Conservation (phyloP, 768 basidiomycete species). For the Collybiopsis luxurians region DNA sequence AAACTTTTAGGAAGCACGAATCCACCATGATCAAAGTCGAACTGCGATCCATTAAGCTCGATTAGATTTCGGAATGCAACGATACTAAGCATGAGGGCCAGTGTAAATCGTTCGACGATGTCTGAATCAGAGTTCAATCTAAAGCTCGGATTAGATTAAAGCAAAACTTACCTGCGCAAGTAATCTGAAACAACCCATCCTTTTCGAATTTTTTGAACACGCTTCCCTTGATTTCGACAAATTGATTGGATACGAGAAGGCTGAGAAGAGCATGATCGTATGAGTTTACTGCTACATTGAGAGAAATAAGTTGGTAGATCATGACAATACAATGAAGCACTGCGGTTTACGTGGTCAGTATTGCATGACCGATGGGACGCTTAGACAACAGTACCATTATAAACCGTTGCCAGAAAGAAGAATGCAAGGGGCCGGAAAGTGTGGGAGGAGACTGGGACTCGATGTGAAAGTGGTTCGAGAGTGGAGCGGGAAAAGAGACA, state of each 20-base stretch:
- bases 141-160: not conserved
- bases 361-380: not conserved
- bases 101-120: constrained; percentile 95
- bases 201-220: constrained; percentile 99
- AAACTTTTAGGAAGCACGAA: constrained; percentile 80
- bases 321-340: constrained; percentile 91
- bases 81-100: constrained; percentile 84
- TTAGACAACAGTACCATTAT: constrained; percentile 60
- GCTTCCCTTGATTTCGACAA: constrained; percentile 98
- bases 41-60: constrained; percentile 88
- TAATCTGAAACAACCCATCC: constrained; percentile 97
- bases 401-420: constrained; percentile 77
- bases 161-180: constrained; percentile 75
- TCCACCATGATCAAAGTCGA: constrained; percentile 66
- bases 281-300: constrained; percentile 98
- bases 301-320: constrained; percentile 90
- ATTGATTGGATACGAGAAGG: constrained; percentile 94
- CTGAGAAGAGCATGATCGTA: constrained; percentile 96
- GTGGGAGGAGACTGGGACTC: constrained; percentile 55
- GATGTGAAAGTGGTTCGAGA: constrained; percentile 66
- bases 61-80: constrained; percentile 95
- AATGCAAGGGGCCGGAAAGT: constrained; percentile 81
- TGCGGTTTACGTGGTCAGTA: constrained; percentile 25
- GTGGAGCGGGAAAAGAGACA: constrained; percentile 95
- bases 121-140: constrained; percentile 47